Evolutionary conservation across 2,329 filamentous ascomycete species (phyloP).

Genomic region (Eutypa lata): DNA sequence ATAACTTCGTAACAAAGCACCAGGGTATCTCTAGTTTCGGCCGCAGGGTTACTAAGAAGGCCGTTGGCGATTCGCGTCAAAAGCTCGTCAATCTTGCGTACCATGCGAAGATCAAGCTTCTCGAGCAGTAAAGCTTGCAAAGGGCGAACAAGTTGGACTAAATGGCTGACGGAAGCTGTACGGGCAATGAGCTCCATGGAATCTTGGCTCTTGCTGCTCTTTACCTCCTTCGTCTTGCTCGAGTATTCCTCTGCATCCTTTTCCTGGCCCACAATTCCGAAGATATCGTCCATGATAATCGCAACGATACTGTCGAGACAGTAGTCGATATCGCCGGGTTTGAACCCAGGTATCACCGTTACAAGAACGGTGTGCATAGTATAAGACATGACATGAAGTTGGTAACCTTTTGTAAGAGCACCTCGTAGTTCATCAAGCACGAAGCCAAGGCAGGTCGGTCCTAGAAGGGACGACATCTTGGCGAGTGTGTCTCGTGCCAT

Average conservation of each 20-base stretch:
- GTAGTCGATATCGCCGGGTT: slow-evolving; percentile 84
- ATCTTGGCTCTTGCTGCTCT: slow-evolving; percentile 96
- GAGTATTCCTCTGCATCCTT: slow-evolving; percentile 96
- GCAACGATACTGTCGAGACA: slow-evolving; percentile 74
- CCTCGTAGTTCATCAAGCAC: slow-evolving; percentile 87
- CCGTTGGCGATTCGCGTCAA: slow-evolving; percentile 80
- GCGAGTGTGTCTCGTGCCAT: slow-evolving; percentile 85
- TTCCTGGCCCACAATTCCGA: slow-evolving; percentile 86
- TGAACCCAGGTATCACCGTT: slow-evolving; percentile 66
- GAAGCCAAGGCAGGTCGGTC: slow-evolving; percentile 81
- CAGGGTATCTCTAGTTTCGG: slow-evolving; percentile 77
- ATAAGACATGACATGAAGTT: slow-evolving; percentile 91
- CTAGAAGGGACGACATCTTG: slow-evolving; percentile 77
- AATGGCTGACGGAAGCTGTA: slow-evolving; percentile 69
- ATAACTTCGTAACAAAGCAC: slow-evolving; percentile 95
- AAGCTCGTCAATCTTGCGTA: slow-evolving; percentile 87
- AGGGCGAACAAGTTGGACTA: slow-evolving; percentile 75
- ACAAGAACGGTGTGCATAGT: slow-evolving; percentile 91
- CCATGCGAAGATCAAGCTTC: slow-evolving; percentile 77
- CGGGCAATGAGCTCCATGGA: slow-evolving; percentile 91
- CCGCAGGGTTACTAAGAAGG: slow-evolving; percentile 75
- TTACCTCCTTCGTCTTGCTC: slow-evolving; percentile 95
- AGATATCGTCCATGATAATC: slow-evolving; percentile 96
- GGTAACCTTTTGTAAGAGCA: slow-evolving; percentile 81
- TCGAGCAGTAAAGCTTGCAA: slow-evolving; percentile 77